Conservation (phyloP, 208 protist species). For the Trypanosoma cruzi region DNA sequence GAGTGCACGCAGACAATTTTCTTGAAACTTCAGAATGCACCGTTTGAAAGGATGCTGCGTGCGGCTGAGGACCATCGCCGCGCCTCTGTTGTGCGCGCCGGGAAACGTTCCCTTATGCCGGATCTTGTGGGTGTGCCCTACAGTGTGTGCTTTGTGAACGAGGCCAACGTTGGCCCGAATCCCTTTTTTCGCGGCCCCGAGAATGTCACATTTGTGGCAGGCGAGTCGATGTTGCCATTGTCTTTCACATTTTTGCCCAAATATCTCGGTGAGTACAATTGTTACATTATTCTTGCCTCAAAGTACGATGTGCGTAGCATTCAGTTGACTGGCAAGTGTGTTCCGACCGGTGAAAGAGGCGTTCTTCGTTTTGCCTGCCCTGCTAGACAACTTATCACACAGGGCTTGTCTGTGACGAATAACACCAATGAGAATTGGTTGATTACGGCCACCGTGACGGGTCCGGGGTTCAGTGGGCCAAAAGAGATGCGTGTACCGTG, state of each 20-base stretch:
- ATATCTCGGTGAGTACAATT: slow-evolving; percentile 74
- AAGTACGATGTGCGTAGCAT: slow-evolving; percentile 87
- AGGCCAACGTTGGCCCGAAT: slow-evolving; percentile 72
- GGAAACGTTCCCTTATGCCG: slow-evolving; percentile 21
- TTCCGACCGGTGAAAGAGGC: slow-evolving; percentile 67
- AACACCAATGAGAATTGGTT: slow-evolving; percentile 81
- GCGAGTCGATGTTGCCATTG: slow-evolving; percentile 28
- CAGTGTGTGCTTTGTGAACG: slow-evolving; percentile 65
- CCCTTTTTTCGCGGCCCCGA: slow-evolving; percentile 78
- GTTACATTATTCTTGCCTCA: slow-evolving; percentile 82
- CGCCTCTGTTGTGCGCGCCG: slow-evolving; percentile 15
- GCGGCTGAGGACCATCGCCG: slow-evolving; percentile 69
- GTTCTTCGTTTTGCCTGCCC: slow-evolving; percentile 88
- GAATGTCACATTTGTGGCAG: slow-evolving; percentile 18
- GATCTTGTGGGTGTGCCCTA: slow-evolving; percentile 40
- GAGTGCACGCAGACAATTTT: slow-evolving; percentile 37
- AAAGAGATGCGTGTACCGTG: slow-evolving; percentile 78
- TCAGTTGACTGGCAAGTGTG: slow-evolving; percentile 76
- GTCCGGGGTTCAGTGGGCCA: slow-evolving; percentile 85
- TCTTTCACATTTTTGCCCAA: slow-evolving; percentile 87
- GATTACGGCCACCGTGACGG: slow-evolving; percentile 72
- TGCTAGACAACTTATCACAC: slow-evolving; percentile 86
- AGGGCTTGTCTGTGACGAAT: slow-evolving; percentile 92
- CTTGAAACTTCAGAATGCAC: slow-evolving; percentile 53
- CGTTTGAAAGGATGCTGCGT: slow-evolving; percentile 72